Evolutionary conservation across 768 basidiomycete species (phyloP).

Genomic region (Amanita polypyramis): DNA sequence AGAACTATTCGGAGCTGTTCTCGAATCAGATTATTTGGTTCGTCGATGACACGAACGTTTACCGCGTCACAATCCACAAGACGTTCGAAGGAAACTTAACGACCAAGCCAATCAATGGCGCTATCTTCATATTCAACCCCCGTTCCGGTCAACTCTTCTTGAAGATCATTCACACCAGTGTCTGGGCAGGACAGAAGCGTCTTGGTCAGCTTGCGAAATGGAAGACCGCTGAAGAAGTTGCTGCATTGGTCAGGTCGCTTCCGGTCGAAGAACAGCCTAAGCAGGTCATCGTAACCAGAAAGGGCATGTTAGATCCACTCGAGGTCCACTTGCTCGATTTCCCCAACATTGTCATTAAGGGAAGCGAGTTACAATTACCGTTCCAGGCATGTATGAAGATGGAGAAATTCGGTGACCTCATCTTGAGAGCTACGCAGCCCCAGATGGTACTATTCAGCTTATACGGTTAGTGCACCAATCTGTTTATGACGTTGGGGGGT

Average conservation of each 20-base stretch:
- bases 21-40: slow-evolving; percentile 99
- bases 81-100: slow-evolving; percentile 99
- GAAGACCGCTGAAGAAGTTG: slow-evolving; percentile 99
- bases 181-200: slow-evolving; percentile 99
- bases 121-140: slow-evolving; percentile 99
- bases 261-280: slow-evolving; percentile 99
- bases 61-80: slow-evolving; percentile 98
- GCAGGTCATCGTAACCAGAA: slow-evolving; percentile 98
- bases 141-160: slow-evolving; percentile 96
- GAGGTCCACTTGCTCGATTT: slow-evolving; percentile 99
- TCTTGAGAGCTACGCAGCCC: slow-evolving; percentile 92
- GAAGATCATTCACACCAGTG: slow-evolving; percentile 99
- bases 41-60: slow-evolving; percentile 99
- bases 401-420: slow-evolving; percentile 99
- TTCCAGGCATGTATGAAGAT: slow-evolving; percentile 99
- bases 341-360: slow-evolving; percentile 99
- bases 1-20: slow-evolving; percentile 94
- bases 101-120: slow-evolving; percentile 97
- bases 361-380: slow-evolving; percentile 92
- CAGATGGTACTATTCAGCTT: slow-evolving; percentile 99
- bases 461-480: slow-evolving; percentile 45
- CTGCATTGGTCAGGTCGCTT: slow-evolving; percentile 89
- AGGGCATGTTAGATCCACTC: slow-evolving; percentile 98
- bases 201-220: slow-evolving; percentile 98
- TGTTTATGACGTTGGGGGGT: neutral